A percentile compares a stretch with the other conserved stretches of the same genome.
phyloP scores from a whole-genome alignment of 192 early-diverging fungal genomes.

The Coemansia sp. region DNA sequence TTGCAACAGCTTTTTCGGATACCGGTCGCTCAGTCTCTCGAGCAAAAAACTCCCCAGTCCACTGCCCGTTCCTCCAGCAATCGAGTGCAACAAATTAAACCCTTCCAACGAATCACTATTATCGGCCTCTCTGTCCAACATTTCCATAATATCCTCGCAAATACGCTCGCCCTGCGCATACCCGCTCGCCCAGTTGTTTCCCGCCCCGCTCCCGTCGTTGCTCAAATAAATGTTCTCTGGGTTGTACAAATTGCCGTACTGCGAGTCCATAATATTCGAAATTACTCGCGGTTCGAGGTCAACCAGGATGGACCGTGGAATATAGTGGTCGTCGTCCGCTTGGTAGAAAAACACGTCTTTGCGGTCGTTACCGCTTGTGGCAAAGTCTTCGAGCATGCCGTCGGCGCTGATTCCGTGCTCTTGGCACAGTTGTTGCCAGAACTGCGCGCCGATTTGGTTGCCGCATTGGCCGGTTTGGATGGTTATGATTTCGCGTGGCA shows the following conservation, averaged over 20 bases:
- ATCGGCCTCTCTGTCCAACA: constrained; percentile 96
- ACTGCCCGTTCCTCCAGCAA: constrained; percentile 98
- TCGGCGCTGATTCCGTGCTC: constrained; percentile 96
- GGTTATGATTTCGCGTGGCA: constrained; percentile 95
- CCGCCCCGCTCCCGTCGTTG: constrained; percentile 93
- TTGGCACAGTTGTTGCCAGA: constrained; percentile 89
- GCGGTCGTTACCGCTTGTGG: constrained; percentile 83
- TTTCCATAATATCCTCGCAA: constrained; percentile 91
- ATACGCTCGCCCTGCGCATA: constrained; percentile 85
- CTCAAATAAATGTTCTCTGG: constrained; percentile 95
- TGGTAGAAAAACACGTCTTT: constrained; percentile 99
- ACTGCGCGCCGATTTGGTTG: constrained; percentile 96
- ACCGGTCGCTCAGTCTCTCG: constrained; percentile 90
- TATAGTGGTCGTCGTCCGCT: constrained; percentile 99
- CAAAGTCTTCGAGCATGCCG: constrained; percentile 90
- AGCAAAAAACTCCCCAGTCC: constrained; percentile 92
- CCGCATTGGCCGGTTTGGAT: constrained; percentile 97
- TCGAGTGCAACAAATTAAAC: constrained; percentile 95
- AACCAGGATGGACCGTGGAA: constrained; percentile 87
- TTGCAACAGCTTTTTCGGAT: constrained; percentile 96
- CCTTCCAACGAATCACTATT: constrained; percentile 93
- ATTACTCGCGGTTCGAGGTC: constrained; percentile 96
- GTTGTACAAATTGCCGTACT: constrained; percentile 93
- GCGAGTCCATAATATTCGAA: constrained; percentile 81
- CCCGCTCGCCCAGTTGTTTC: constrained; percentile 96